Base-by-base conservation (phyloP, 345 rosid genomes). In the Hibiscus mutabilis region DNA sequence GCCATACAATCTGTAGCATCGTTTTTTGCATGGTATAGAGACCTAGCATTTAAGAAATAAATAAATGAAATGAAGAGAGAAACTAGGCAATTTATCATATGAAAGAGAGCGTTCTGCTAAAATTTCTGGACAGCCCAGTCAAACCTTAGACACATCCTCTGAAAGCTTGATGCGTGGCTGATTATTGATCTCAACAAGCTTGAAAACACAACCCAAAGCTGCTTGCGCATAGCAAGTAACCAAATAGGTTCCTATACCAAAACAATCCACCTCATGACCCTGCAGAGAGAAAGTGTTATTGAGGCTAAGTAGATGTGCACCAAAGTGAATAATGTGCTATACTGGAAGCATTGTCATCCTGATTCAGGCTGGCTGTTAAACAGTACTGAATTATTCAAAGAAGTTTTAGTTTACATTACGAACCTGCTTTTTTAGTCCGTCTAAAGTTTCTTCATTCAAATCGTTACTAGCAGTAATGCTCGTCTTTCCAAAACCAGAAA, bases 201-300 rank as follows among this genome's bases (percentile, higher is more conserved):
- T 92, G 86, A 95, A 95, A 67, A 95, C 99, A 74, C 97, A 92
- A 49, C 99, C 98, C 76, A 95, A 71, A 37, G 99, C 99, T 14
- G 98, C 89, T 83, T 95, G 99, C 2, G 97, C 79, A 76, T 86
- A 92, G 81, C 99, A 95, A 69, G 98, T 92, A 53, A 95, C 99
- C 71, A 95, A 83, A 80, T 92, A 74, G 66, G 98, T 95, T 76
- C 97, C 99, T 51, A 90, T 89, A 14, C 99, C 99, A 81, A 74
- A 95, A 18, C 98, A 85, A 85, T 95, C 94, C n/a, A 95, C 90
- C 75, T 95, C 97, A 83, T 89, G 98, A 76, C 99, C 98, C 98
- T 95, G 74, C 51, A 8, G 5, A 69, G 44, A 46, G 62, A 70
- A 69, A 33, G 44, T 51, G 15, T 35, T 40, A 35, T 33, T 47